Base-by-base conservation (phyloP, 495 filamentous ascomycete species). In the Baudoinia panamericana region DNA sequence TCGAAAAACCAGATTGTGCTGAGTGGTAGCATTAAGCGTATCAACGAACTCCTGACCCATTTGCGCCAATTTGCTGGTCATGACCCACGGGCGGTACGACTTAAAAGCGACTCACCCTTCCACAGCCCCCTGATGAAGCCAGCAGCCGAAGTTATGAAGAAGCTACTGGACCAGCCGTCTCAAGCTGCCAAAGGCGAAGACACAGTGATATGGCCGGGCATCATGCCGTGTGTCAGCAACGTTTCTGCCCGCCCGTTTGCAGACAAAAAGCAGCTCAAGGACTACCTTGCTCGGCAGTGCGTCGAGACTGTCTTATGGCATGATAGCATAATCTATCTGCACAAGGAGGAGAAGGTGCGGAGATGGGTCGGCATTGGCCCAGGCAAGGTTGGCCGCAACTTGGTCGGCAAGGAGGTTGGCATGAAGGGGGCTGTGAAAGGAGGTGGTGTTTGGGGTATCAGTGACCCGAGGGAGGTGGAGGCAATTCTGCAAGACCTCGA, bases 1-100 rank as follows among this genome's bases (percentile, higher is more conserved):
- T 79, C 75, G 49, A 90, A 84, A 60, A 93, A 92, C 52, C 90
- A 97, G 58, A 92, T 97, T 52, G 90, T 97, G 39, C 65, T 97
- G 24, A 86, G 80, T 48, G 90, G 90, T 2, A 90, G 76, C 56
- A 76, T 96, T 29, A 77, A 81, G 50, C 67, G 75, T 41, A 94
- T 96, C 56, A 80, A 78, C 50, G 76, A 77, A 23, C 75, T 94
- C n/a, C 60, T 94, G 17, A 76, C 84, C 11, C 85, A 97, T 55
- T 66, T 97, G 40, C 69, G 90, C 34, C 84, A 93, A 54, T 97
- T 94, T 57, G 73, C 81, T 20, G 90, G 90, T 5, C 86, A 94
- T 50, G 90, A 96, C 59, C 90, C 90, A 7, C 68, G 90, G 31
- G 82, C 84, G 10, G 84, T 97, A 41, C 67, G 74, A 48, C 64